Percentiles rank a stretch among this genome's conserved stretches.
These are phyloP conservation scores for Aspergillus wentii DNA, from an alignment of 495 filamentous ascomycete species.

Conservation along the genomic window DNA sequence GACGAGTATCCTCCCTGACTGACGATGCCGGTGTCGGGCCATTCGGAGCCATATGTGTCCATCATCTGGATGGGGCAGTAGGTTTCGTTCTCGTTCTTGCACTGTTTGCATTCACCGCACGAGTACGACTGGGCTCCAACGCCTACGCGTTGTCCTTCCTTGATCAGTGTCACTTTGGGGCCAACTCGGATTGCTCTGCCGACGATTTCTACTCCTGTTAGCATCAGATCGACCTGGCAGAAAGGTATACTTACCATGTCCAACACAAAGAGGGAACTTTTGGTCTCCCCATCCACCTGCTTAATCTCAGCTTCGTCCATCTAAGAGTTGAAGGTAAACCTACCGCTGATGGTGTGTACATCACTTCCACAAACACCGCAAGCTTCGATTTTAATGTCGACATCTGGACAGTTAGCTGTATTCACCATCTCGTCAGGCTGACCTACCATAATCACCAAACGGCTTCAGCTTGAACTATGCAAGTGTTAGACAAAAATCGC, in stretches of 20 bases:
- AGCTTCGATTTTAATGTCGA: slow-evolving; percentile 66
- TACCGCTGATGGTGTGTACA: slow-evolving; percentile 67
- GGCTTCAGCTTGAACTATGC: slow-evolving; percentile 69
- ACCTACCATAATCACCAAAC: slow-evolving; percentile 58
- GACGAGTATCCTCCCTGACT: slow-evolving; percentile 63
- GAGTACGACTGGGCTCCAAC: slow-evolving; percentile 74
- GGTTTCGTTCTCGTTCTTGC: slow-evolving; percentile 70
- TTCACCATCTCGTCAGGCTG: slow-evolving; percentile 3
- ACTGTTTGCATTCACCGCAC: slow-evolving; percentile 64
- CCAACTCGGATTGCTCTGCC: slow-evolving; percentile 70
- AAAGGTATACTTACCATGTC: slow-evolving; percentile 43
- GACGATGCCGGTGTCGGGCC: slow-evolving; percentile 57
- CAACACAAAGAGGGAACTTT: slow-evolving; percentile 64
- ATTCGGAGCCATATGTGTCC: slow-evolving; percentile 63
- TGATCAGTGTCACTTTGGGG: slow-evolving; percentile 57
- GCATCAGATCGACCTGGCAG: neutral
- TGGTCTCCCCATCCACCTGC: slow-evolving; percentile 66
- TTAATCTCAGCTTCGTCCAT: slow-evolving; percentile 4
- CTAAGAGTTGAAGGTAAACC: slow-evolving; percentile 1
- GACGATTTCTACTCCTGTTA: slow-evolving; percentile 51
- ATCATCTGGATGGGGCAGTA: slow-evolving; percentile 61
- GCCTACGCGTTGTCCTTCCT: slow-evolving; percentile 73
- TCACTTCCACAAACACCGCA: slow-evolving; percentile 81
- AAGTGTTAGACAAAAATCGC: no score
- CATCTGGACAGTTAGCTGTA: slow-evolving; percentile 48